These are phyloP conservation scores for Oenanthe sinensis DNA, from an alignment of 129 eudicot genomes.

Conservation along the genomic window DNA sequence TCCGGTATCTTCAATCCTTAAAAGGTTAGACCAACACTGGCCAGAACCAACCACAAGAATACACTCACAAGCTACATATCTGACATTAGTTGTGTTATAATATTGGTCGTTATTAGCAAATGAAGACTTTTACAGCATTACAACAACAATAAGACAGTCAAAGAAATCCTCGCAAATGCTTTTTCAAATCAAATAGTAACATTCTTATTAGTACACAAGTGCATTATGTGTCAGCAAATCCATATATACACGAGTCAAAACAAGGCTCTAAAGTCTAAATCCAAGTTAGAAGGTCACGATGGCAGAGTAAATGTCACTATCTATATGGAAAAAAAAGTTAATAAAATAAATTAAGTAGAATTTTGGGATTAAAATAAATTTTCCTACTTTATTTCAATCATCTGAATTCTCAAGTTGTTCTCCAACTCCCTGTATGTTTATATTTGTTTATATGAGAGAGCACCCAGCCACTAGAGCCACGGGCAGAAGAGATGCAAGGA, in stretches of 20 bases:
- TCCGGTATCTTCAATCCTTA: neutral
- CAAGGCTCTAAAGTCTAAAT: neutral
- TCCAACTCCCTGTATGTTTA: neutral
- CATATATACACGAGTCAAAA: neutral
- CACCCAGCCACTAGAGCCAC: neutral
- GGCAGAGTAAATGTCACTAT: neutral
- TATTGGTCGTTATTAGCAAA: neutral
- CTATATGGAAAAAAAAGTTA: neutral
- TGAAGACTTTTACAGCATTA: neutral
- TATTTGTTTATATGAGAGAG: neutral
- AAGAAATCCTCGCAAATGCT: neutral
- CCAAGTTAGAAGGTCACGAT: neutral
- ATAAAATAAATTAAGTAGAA: no score
- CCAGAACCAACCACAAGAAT: neutral
- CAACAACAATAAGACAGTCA: no score
- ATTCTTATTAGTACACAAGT: neutral
- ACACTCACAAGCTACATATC: neutral
- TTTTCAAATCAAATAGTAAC: neutral
- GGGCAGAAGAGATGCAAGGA: neutral
- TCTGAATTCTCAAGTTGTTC: neutral
- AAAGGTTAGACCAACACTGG: neutral
- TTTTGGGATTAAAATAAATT: neutral
- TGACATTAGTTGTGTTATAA: neutral
- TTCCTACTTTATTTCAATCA: neutral
- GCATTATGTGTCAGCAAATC: neutral